Evolutionary conservation across 176 grass and related monocot species (phyloP).

Genomic region (Thalia dealbata): DNA sequence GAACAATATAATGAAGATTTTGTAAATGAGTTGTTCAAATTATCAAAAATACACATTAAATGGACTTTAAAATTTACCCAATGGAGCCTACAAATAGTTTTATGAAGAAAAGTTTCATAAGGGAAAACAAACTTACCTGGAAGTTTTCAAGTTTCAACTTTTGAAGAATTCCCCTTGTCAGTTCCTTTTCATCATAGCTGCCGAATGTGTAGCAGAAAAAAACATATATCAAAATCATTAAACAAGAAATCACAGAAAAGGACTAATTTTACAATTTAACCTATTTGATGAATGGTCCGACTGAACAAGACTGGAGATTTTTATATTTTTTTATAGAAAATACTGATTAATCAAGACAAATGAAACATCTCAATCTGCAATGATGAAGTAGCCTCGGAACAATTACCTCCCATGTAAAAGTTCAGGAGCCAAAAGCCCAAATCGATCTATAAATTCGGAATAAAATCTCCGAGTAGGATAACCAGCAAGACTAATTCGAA

Average conservation of each 20-base stretch:
- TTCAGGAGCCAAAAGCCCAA: slow-evolving; percentile 76
- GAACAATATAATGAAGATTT: too few relatives aligned
- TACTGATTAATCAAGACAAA: neutral
- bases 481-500: slow-evolving; percentile 97
- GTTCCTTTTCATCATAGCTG: slow-evolving; percentile 71
- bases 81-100: neutral
- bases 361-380: neutral
- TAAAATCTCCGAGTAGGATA: slow-evolving; percentile 96
- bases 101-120: neutral
- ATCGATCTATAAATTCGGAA: slow-evolving; percentile 93
- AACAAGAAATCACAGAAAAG: slow-evolving; percentile 3
- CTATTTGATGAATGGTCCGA: too few relatives aligned
- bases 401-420: slow-evolving; percentile 61
- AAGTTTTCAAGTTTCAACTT: slow-evolving; percentile 89
- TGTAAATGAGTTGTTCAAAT: too few relatives aligned
- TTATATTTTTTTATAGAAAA: too few relatives aligned
- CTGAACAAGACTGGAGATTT: too few relatives aligned
- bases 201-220: slow-evolving; percentile 3
- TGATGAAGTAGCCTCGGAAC: neutral
- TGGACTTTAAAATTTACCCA: too few relatives aligned
- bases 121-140: slow-evolving; percentile 42
- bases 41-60: too few relatives aligned
- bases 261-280: neutral
- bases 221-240: neutral
- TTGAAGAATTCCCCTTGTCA: slow-evolving; percentile 63